These are phyloP conservation scores for Trypanosoma vivax DNA, from an alignment of 208 protist species.

Conservation along the genomic window DNA sequence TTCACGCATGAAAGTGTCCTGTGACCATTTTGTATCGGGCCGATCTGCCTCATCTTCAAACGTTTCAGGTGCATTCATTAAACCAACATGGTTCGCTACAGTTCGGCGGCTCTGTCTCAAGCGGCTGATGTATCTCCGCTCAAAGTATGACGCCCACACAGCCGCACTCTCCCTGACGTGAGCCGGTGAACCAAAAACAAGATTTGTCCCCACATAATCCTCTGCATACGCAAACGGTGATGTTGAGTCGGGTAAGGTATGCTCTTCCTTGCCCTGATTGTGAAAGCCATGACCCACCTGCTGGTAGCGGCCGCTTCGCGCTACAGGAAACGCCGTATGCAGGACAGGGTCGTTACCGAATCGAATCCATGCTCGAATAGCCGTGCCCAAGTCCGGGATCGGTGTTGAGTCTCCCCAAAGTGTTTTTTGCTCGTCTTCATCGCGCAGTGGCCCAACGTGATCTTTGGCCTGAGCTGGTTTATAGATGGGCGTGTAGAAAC, in stretches of 20 bases:
- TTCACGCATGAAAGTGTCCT: slow-evolving; percentile 72
- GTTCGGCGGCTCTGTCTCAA: slow-evolving; percentile 65
- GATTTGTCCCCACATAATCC: slow-evolving; percentile 85
- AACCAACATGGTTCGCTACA: slow-evolving; percentile 39
- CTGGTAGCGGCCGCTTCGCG: background rate
- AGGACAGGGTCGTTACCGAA: slow-evolving; percentile 87
- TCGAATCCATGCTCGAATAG: slow-evolving; percentile 64
- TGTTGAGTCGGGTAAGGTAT: slow-evolving; percentile 2
- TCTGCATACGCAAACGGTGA: slow-evolving; percentile 80
- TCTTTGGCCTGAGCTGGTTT: slow-evolving; percentile 30
- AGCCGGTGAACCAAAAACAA: slow-evolving; percentile 34
- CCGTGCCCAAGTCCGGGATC: slow-evolving; percentile 32
- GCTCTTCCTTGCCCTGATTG: background rate
- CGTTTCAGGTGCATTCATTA: slow-evolving; percentile 28
- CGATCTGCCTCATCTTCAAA: slow-evolving; percentile 78
- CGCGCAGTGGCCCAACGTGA: slow-evolving; percentile 35
- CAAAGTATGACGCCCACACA: slow-evolving; percentile 62
- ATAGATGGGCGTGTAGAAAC: slow-evolving; percentile 78
- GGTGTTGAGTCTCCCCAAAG: slow-evolving; percentile 44
- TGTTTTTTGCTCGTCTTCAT: slow-evolving; percentile 45
- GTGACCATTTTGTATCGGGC: slow-evolving; percentile 70
- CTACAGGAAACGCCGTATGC: slow-evolving; percentile 33
- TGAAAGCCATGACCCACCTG: background rate
- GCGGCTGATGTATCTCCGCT: slow-evolving; percentile 28
- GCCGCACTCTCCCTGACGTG: slow-evolving; percentile 55